phyloP scores from a whole-genome alignment of 441 rosid species.

The Manihot esculenta region DNA sequence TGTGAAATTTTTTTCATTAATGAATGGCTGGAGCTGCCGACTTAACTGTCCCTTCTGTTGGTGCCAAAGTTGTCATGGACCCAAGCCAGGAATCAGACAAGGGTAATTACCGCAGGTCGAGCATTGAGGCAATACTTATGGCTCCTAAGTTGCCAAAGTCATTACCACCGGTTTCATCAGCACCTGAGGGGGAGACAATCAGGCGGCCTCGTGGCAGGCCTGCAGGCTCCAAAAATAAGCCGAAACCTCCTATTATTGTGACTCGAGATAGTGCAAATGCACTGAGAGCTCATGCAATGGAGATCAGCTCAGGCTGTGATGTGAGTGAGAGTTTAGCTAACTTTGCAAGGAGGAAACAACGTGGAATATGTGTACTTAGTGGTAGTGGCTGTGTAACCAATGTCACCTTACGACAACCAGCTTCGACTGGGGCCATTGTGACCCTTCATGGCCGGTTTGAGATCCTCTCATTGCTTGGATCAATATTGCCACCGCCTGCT shows the following conservation, averaged over 20 bases:
- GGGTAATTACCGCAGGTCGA: constrained; percentile 33
- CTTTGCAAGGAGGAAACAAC: constrained; percentile 81
- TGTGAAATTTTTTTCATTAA: constrained; percentile 21
- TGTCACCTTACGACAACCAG: constrained; percentile 81
- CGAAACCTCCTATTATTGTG: constrained; percentile 83
- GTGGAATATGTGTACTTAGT: constrained; percentile 77
- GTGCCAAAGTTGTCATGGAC: constrained; percentile 44
- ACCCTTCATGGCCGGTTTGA: constrained; percentile 88
- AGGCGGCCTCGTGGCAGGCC: constrained; percentile 93
- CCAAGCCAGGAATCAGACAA: constrained; percentile 53
- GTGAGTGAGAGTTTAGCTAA: constrained; percentile 71
- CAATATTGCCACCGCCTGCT: constrained; percentile 91
- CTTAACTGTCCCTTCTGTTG: constrained; percentile 38
- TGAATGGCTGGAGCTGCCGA: constrained; percentile 62
- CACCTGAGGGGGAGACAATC: constrained; percentile 48
- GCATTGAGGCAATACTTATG: constrained; percentile 35
- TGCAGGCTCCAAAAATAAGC: constrained; percentile 87
- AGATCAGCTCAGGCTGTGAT: constrained; percentile 82
- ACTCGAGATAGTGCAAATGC: constrained; percentile 89
- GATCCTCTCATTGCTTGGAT: constrained; percentile 81
- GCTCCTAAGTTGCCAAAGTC: constrained; percentile 52
- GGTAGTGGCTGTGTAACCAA: constrained; percentile 89
- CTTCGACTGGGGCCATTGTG: constrained; percentile 76
- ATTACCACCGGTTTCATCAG: constrained; percentile 58
- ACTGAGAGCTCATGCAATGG: constrained; percentile 88